Evolutionary conservation across 345 rosid genomes (phyloP), one percentile per base, ranked within the genome.

Genomic region (Brassica rapa): DNA sequence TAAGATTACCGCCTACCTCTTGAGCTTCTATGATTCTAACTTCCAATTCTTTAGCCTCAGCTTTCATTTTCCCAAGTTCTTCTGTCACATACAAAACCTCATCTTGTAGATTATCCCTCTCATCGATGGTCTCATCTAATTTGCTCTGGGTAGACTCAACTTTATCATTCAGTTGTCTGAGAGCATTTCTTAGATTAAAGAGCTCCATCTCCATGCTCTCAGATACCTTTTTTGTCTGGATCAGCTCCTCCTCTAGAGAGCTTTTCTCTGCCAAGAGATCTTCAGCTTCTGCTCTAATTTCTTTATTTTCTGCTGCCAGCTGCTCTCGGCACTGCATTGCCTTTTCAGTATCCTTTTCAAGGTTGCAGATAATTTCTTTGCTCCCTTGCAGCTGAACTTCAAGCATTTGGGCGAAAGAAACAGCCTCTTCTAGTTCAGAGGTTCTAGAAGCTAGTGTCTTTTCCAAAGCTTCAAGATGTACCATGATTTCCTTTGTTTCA

Each of bases 151-250:
- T 80, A 61, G 77, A 80, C 71, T 89, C 96, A 70, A 83, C 82
- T 39, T 85, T 87, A 68, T 76, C 83, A 82, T 86, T 88, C 88
- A 90, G 75, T 80, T 88, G 82, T 23, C 91, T 83, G 62, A 92
- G 76, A 78, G 88, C 82, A 80, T 79, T 77, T 60, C 81, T 82
- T 89, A 89, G 81, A 79, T 88, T 85, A 53, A 84, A 80, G 29
- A 85, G 86, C 86, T 90, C 95, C 82, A 77, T 78, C 82, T 93
- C 96, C 89, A 93, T 82, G 83, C 88, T 89, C 81, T 89, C 90
- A 1, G 82, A 76, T 62, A 81, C 81, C 71, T 84, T 84, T 68
- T 57, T 83, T 81, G 68, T 84, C 82, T 90, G 88, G 19, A 70
- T 82, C 62, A 91, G 78, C 61, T 91, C 91, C 68, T 85, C 90